These are phyloP conservation scores for Rhodotorula sp. DNA, from an alignment of 1,284 basidiomycete genomes.

Conservation along the genomic window DNA sequence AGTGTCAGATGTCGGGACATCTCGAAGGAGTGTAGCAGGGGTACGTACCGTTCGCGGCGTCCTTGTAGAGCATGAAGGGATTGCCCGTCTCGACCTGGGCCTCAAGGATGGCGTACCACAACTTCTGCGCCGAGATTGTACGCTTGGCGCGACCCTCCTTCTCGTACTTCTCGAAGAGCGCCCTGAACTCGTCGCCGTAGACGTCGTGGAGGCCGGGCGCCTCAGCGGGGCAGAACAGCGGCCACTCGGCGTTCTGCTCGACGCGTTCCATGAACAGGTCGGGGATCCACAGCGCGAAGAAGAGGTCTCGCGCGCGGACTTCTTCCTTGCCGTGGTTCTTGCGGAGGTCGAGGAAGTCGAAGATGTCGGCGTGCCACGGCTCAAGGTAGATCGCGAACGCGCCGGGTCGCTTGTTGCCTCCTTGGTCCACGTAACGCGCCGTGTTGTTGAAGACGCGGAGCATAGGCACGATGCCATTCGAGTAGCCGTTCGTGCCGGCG, in stretches of 20 bases:
- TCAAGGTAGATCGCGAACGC: conserved; percentile 69
- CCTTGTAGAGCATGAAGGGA: conserved; percentile 98
- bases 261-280: conserved; percentile 98
- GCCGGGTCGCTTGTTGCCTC: conserved; percentile 98
- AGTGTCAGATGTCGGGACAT: background rate
- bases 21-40: background rate
- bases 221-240: conserved; percentile 96
- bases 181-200: conserved; percentile 87
- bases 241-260: conserved; percentile 84
- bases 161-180: conserved; percentile 86
- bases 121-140: conserved; percentile 90
- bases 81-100: conserved; percentile 97
- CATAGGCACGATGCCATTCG: conserved; percentile 99
- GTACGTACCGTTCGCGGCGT: conserved; percentile 52
- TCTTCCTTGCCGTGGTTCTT: conserved; percentile 99
- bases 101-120: conserved; percentile 97
- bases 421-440: conserved; percentile 98
- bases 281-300: conserved; percentile 96
- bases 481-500: conserved; percentile 61
- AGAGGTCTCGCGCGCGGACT: conserved; percentile 91
- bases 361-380: conserved; percentile 78
- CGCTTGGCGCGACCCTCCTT: conserved; percentile 83
- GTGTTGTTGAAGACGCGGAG: conserved; percentile 97
- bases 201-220: conserved; percentile 88
- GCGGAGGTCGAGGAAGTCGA: conserved; percentile 95